Base-by-base conservation (phyloP, 2,329 filamentous ascomycete species). In the Fusarium secorum region DNA sequence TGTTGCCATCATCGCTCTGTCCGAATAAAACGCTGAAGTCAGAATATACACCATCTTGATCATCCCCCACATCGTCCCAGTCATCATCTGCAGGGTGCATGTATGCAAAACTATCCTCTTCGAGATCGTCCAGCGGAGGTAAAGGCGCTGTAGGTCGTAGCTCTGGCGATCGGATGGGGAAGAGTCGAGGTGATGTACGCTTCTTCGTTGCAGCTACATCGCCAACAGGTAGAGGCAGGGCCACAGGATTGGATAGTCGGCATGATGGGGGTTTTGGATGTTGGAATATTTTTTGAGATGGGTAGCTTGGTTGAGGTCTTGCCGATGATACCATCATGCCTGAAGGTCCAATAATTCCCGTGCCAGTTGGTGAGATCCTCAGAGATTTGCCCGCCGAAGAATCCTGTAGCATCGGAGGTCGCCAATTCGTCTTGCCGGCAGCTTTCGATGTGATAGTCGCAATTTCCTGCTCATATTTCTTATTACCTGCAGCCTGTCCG, bases 11-110 rank as follows among this genome's bases (percentile, higher is more conserved):
- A n/a, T 60, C 71, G 2, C 73, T 76, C 3, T 79, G 79, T 6
- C 83, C 82, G 67, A 88, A 88, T 7, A 88, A 79, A 30, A 85
- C 81, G 9, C 85, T 82, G 64, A 88, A 88, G 65, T 88, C 86
- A 17, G 85, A 85, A 65, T 88, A 88, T 41, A 88, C 84, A 38
- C 85, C 83, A 26, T 85, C 85, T 35, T 81, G 74, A 38, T 86
- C 85, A 39, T 85, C 83, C 14, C 68, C 72, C 24, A 54, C 44
- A 22, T 81, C 79, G 42, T 86, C 86, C 35, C 81, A 80, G 39
- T 81, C 81, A n/a, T 83, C 83, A 35, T 85, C 82, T 44, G 83
- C 82, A 14, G 81, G 78, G 22, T 82, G 81, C 3, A 86, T 84
- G 53, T 86, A 87, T 9, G 85, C 83, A 30, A 83, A 80, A 60